phyloP scores from a whole-genome alignment of 345 rosid genomes.

The Melastoma malabathricum region DNA sequence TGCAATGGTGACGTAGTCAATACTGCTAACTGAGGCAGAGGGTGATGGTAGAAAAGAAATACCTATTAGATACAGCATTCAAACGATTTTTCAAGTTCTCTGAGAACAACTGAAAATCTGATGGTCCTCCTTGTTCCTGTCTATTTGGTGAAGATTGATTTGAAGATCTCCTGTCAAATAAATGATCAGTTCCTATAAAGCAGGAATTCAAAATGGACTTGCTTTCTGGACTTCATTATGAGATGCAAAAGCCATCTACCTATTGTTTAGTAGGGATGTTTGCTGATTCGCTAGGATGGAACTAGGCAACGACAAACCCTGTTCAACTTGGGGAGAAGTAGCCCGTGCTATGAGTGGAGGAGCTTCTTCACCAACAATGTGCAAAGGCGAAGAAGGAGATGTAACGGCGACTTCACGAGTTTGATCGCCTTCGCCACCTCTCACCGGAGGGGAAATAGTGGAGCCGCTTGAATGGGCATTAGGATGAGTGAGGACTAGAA shows the following conservation, averaged over 20 bases:
- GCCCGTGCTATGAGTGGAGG: conserved; percentile 14
- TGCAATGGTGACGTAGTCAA: no score
- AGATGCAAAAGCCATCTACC: conserved; percentile 19
- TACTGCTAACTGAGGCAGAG: no score
- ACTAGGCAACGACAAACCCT: conserved; percentile 30
- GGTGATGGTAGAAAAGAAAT: not conserved
- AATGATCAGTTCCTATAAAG: conserved; percentile 2
- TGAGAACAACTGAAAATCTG: conserved; percentile 76
- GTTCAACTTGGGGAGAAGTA: conserved; percentile 24
- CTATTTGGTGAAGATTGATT: conserved; percentile 40
- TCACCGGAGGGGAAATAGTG: conserved; percentile 45
- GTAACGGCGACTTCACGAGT: conserved; percentile 20
- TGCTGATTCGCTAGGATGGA: conserved; percentile 19
- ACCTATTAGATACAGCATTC: conserved; percentile 74
- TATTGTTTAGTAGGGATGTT: conserved; percentile 17
- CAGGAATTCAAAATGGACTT: not conserved
- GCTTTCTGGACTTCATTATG: no score
- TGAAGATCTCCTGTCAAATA: conserved; percentile 28
- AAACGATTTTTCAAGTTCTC: conserved; percentile 69
- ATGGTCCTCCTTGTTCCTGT: conserved; percentile 83
- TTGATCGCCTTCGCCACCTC: conserved; percentile 41
- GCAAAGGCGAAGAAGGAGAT: conserved; percentile 31
- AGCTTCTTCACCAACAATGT: conserved; percentile 31
- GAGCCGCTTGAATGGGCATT: conserved; percentile 30
- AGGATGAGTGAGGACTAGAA: conserved; percentile 50